Evolutionary conservation across 192 early-diverging fungal species (phyloP).

Genomic region (Backusella luteola): DNA sequence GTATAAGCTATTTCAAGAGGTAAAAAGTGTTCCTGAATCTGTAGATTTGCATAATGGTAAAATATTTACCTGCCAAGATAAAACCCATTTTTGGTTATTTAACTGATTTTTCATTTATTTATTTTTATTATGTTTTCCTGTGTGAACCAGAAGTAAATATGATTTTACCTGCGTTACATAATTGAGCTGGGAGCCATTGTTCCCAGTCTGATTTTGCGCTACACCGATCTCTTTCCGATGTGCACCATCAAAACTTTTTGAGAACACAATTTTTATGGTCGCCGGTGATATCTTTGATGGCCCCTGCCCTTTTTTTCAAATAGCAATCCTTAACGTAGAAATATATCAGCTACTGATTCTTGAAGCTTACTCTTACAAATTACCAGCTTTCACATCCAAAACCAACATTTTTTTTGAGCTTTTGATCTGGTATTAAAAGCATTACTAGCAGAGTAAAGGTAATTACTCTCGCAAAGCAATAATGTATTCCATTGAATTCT

Average conservation of each 20-base stretch:
- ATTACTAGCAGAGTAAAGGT: too few species aligned
- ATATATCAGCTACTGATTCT: too few species aligned
- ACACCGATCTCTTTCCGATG: neutral
- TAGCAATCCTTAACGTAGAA: neutral
- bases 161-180: conserved; percentile 2
- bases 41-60: neutral
- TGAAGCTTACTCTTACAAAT: too few species aligned
- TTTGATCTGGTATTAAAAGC: too few species aligned
- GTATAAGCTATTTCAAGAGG: neutral
- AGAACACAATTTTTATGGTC: neutral
- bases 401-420: too few species aligned
- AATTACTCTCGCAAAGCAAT: too few species aligned
- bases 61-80: neutral
- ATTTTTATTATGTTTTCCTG: conserved; percentile 1
- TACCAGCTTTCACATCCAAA: too few species aligned
- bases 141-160: neutral
- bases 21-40: neutral
- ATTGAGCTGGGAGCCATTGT: neutral
- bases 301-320: neutral
- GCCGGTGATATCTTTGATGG: neutral
- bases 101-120: neutral
- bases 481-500: too few species aligned
- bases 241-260: neutral
- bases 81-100: neutral
- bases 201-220: neutral